Evolutionary conservation across 2,329 filamentous ascomycete species (phyloP), one percentile per base, ranked within the genome.

Genomic region (Beauveria pseudobassiana): DNA sequence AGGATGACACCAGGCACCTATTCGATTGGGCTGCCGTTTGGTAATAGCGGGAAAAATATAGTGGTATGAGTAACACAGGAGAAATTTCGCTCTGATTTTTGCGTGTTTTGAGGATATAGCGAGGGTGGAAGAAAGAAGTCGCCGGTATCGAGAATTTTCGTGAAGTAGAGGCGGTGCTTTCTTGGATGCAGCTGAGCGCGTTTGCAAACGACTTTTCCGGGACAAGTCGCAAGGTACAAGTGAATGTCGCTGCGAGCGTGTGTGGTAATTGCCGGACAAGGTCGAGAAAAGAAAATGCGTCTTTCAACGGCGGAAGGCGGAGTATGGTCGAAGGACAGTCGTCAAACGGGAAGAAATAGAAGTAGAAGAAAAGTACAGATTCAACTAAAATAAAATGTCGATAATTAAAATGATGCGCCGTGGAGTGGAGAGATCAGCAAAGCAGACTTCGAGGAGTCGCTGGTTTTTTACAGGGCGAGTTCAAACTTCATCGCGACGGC

Each of bases 401-500:
- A 62, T 48, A 56, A 26, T 49, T 9, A 48, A 30, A 45, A 46
- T 40, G 22, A 20, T 68, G 71, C 68, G 73, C 69, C 71, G 73
- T 73, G 68, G 73, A 76, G 73, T 71, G 71, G 74, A 72, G 69
- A 72, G 70, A 69, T 70, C 64, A 71, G 69, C 73, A 69, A 70
- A 82, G 80, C 80, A 81, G 80, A 83, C 80, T 82, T 77, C 77
- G 68, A 72, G 74, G 75, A 81, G 80, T 80, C 79, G 80, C 77
- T 78, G 77, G 75, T 68, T 71, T 68, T 65, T 77, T 78, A 83
- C 73, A 82, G 75, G 75, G 74, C 75, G 71, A 69, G 78, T 73
- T 77, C 78, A 78, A 81, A 81, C 73, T 73, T 74, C 80, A 84
- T 83, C 72, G 77, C 77, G 77, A 73, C 75, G 74, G 75, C 74